Percentiles rank a stretch among this genome's conserved stretches.
These are phyloP conservation scores for Chrysosporium keratinophilum DNA, from an alignment of 2,329 filamentous ascomycete species.

Conservation along the genomic window DNA sequence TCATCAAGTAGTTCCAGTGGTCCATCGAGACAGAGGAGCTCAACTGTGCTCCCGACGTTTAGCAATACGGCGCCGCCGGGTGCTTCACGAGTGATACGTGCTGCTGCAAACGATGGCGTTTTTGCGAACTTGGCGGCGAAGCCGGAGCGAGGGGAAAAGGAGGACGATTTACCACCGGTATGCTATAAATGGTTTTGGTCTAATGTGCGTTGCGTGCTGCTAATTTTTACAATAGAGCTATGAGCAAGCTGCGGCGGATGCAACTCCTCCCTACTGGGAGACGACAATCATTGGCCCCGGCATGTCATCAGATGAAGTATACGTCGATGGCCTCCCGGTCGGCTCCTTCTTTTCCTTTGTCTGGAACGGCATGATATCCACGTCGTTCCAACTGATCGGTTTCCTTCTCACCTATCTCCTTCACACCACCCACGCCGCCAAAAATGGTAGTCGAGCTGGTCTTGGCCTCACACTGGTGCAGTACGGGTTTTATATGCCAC, in stretches of 20 bases:
- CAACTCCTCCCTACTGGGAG: slow-evolving; percentile 96
- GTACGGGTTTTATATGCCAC: slow-evolving; percentile 92
- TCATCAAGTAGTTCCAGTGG: not conserved
- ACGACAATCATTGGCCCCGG: slow-evolving; percentile 94
- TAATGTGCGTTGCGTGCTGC: not conserved
- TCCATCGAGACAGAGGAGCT: not conserved
- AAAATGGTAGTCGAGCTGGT: slow-evolving; percentile 90
- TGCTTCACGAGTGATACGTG: slow-evolving; percentile 21
- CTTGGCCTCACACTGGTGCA: slow-evolving; percentile 92
- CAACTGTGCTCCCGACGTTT: not conserved
- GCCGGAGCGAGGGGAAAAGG: slow-evolving; percentile 67
- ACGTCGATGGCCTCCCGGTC: slow-evolving; percentile 89
- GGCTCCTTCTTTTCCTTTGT: slow-evolving; percentile 70
- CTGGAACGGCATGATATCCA: slow-evolving; percentile 83
- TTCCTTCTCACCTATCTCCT: slow-evolving; percentile 97
- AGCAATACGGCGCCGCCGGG: not conserved
- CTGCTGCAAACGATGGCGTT: slow-evolving; percentile 74
- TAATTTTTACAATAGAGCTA: slow-evolving; percentile 56
- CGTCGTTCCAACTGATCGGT: slow-evolving; percentile 92
- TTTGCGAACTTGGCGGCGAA: slow-evolving; percentile 93
- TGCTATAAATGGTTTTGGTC: slow-evolving; percentile 30
- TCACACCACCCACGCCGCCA: slow-evolving; percentile 94
- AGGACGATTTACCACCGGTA: slow-evolving; percentile 90
- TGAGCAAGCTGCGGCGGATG: slow-evolving; percentile 93
- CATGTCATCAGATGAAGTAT: slow-evolving; percentile 86